phyloP scores from a whole-genome alignment of 495 filamentous ascomycete species.

The Filosporella fistucella region DNA sequence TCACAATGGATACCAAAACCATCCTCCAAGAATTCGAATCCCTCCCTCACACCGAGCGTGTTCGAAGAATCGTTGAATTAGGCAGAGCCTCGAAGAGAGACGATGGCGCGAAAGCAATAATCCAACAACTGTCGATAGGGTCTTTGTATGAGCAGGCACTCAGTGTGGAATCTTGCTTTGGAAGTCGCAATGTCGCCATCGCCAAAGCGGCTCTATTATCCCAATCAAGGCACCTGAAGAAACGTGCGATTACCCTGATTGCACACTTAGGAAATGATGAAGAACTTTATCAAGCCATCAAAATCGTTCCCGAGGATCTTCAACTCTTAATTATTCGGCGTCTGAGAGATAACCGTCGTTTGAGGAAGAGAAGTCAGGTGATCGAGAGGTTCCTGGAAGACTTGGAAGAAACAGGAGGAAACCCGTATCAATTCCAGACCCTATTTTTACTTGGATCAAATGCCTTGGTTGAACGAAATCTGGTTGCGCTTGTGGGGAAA shows the following conservation, averaged over 20 bases:
- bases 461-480: not conserved
- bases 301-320: not conserved
- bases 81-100: not conserved
- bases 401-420: not conserved
- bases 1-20: not conserved
- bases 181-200: conserved; percentile 1
- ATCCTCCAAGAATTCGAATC: not conserved
- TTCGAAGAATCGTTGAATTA: not conserved
- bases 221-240: not conserved
- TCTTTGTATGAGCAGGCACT: conserved; percentile 1
- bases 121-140: not conserved
- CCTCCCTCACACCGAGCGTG: conserved; percentile 3
- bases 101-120: not conserved
- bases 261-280: not conserved
- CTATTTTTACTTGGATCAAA: not conserved
- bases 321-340: not conserved
- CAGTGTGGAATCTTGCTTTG: conserved; percentile 2
- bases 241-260: conserved; percentile 2
- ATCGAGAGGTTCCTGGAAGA: conserved; percentile 2
- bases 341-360: not conserved
- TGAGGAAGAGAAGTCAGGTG: not conserved
- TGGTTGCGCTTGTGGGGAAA: not conserved
- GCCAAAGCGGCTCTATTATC: not conserved
- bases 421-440: not conserved
- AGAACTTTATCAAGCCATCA: not conserved